Evolutionary conservation across 225 moss, liverwort and hornwort genomes (phyloP), one percentile per base, ranked within the genome.

Genomic region (Rhytidiadelphus loreus): DNA sequence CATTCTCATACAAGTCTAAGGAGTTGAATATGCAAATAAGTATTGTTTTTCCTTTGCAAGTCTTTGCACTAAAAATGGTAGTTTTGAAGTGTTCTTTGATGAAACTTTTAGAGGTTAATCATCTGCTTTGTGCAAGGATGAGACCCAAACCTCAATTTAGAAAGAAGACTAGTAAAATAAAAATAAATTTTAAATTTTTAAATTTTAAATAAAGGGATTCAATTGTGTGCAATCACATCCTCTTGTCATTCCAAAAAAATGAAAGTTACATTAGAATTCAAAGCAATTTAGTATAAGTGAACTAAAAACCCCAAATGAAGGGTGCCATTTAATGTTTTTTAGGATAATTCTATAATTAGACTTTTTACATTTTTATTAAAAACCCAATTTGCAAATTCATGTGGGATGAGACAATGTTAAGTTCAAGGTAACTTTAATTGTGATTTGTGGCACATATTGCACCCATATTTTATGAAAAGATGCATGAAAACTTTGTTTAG

Each of bases 281-380:
- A 37, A 66, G 37, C 35, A 21, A 66, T 66, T 66, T 66, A 66
- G 11, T 66, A 37, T 37, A n/a, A n/a, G 12, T n/a, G n/a, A 68
- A 68, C 0, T 24, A 39, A 4, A 37, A 22, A 4, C n/a, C 12
- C 12, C 9, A n/a, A n/a, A 68, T n/a, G 0, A 23, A 12, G 0
- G 12, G 37, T 22, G 2, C 18, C 22, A 12, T n/a, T n/a, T 23
- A 13, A 69, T 39, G 7, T 39, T 7, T n/a, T 68, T n/a, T 22
- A 68, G 22, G 12, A 37, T n/a, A 22, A 68, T 12, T 68, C 13
- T 68, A n/a, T 39, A 39, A 39, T n/a, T 68, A 7, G 0, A 2
- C 9, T 6, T 68, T 68, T 68, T n/a, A n/a, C 4, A 13, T 13
- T 68, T 37, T 37, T 37, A 65, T 64, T 18, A 30, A 33, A 63